Base-by-base conservation (phyloP, 1,139 yeast genomes). In the Pichia sp. region DNA sequence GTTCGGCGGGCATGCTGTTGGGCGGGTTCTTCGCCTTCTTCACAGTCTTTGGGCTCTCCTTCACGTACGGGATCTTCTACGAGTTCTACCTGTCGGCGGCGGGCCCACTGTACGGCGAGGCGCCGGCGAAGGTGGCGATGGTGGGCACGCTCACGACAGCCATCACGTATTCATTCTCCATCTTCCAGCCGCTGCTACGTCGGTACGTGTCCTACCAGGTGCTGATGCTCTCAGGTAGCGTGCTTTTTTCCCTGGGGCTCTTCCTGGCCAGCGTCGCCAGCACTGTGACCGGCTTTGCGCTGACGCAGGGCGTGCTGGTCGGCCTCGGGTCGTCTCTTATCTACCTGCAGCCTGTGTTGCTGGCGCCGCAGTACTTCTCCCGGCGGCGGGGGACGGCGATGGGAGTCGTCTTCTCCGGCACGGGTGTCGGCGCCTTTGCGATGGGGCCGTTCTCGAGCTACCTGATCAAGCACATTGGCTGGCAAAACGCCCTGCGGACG, bases 351-450 rank as follows among this genome's bases (percentile, higher is more conserved):
- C 78, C 79, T 1, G 75, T 74, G 14, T 71, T 73, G 0, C 71
- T 73, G 59, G 74, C 75, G 2, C 79, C 79, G 2, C 71, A 72
- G 6, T 75, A 67, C 56, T 75, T 71, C 59, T 64, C 65, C 38
- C 62, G 66, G 44, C 71, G 71, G 54, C 61, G 78, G 54, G 78
- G 75, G 7, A 66, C 73, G 52, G 79, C 79, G 0, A 68, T 74
- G 72, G 79, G 79, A 1, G 53, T 73, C 16, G 61, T 75, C 5
- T 74, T 75, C 55, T 64, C 76, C 10, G 79, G 79, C 2, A 70
- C 78, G 0, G 78, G 78, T 5, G 61, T 75, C 48, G 79, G 79
- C 4, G 78, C 75, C 2, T 64, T 75, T 46, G 69, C 67, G 0
- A 60, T 74, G 62, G 77, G 77, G 1, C 71, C 74, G 6, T 54